Conservation (phyloP, 1,284 basidiomycete genomes). For the Stereum hirsutum region DNA sequence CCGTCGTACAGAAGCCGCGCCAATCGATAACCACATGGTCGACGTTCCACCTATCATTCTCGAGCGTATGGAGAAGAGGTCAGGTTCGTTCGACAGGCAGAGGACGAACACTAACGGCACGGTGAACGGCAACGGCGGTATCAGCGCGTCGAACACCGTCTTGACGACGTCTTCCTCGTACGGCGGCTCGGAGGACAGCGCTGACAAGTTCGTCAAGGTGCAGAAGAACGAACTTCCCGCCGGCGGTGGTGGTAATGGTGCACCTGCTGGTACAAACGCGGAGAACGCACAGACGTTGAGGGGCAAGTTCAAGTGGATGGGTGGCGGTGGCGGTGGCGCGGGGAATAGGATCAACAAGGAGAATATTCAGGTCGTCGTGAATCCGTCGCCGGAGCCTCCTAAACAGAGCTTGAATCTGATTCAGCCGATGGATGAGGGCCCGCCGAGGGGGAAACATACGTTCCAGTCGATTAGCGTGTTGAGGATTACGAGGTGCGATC, state of each 20-base stretch:
- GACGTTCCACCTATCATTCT: too few species aligned
- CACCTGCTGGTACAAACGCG: too few species aligned
- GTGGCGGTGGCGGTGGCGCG: too few species aligned
- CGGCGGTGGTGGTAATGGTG: too few species aligned
- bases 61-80: constrained; percentile 24
- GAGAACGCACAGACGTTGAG: constrained; percentile 29
- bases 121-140: too few species aligned
- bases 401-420: too few species aligned
- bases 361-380: constrained; percentile 4
- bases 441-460: constrained; percentile 53
- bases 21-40: constrained; percentile 14
- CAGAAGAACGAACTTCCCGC: constrained; percentile 21
- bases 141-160: constrained; percentile 6
- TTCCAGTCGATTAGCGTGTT: constrained; percentile 90
- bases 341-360: constrained; percentile 13
- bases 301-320: constrained; percentile 61
- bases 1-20: constrained; percentile 55
- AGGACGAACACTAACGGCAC: too few species aligned
- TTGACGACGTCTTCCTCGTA: constrained; percentile 8
- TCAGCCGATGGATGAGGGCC: constrained; percentile 34
- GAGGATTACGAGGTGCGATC: constrained; percentile 86
- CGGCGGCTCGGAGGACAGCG: constrained; percentile 20
- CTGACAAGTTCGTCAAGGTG: constrained; percentile 21
- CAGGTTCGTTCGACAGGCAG: constrained; percentile 23
- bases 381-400: too few species aligned